phyloP scores from a whole-genome alignment of 495 filamentous ascomycete species.

The Podospora pseudoanserina region DNA sequence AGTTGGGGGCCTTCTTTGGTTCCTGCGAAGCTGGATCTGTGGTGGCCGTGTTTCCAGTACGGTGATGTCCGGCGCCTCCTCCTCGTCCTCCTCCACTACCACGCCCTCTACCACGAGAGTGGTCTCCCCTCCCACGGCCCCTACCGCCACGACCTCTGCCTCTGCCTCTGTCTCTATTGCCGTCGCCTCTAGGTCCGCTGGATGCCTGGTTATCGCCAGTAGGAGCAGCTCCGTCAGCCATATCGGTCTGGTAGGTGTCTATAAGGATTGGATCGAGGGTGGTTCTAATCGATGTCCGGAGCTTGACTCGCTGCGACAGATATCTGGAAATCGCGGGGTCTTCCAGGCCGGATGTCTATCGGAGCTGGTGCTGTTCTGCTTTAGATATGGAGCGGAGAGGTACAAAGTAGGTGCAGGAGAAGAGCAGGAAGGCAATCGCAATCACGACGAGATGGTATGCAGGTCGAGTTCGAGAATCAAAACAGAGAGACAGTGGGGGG shows the following conservation, averaged over 20 bases:
- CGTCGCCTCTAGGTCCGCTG: conserved; percentile 32
- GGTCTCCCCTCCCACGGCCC: conserved; percentile 20
- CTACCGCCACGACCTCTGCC: conserved; percentile 35
- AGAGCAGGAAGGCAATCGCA: too few relatives aligned
- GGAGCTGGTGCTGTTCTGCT: background rate
- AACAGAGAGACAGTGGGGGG: background rate
- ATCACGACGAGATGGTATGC: background rate
- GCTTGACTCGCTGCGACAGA: conserved; percentile 19
- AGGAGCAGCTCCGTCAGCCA: conserved; percentile 19
- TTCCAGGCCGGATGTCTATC: background rate
- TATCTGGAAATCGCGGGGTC: conserved; percentile 13
- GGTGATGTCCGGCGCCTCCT: conserved; percentile 15
- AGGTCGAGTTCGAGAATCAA: background rate
- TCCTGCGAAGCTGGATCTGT: conserved; percentile 13
- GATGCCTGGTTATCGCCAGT: conserved; percentile 13
- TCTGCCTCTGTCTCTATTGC: conserved; percentile 38
- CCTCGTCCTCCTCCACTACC: conserved; percentile 13
- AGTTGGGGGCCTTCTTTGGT: conserved; percentile 17
- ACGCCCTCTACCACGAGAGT: conserved; percentile 2
- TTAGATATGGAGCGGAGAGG: background rate
- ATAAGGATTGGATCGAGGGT: conserved; percentile 17
- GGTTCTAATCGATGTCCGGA: conserved; percentile 13
- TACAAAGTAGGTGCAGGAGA: background rate
- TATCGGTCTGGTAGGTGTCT: conserved; percentile 6
- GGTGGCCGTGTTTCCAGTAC: conserved; percentile 3